Evolutionary conservation across 176 grass and related monocot genomes (phyloP), one percentile per base, ranked within the genome.

Genomic region (Secale cereale): DNA sequence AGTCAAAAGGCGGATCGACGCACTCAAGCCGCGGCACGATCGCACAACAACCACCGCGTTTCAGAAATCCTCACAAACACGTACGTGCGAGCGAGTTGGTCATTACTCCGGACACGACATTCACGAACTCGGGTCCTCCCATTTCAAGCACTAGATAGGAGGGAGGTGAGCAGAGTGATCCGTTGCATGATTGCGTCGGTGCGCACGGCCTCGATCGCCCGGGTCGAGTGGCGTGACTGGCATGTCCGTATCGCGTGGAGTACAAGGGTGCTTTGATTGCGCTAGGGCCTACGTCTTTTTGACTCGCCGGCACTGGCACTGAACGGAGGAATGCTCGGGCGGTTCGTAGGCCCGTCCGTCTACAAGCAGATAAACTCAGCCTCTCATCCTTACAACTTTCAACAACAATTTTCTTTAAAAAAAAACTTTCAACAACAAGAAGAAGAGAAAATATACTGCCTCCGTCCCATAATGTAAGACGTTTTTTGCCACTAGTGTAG

Each of bases 171-270:
- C 13, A 63, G 37, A 4, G 62, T 19, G 65, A 19, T 59, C 33
- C 19, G 71, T 8, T 74, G 40, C 71, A 75, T 65, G 59, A 83
- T 86, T 86, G 80, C 43, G 80, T 87, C 67, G 16, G 48, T 52
- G 48, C 19, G 48, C 70, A 41, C n/a, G 39, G 15, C 62, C 23
- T 35, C 31, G 70, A 15, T 75, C 67, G n/a, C 45, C 66, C 66
- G 74, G 50, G 33, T 73, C 6, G 15, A 59, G 83, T 65, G 79
- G 73, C 79, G 79, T 86, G 83, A 26, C 43, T 33, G 22, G 64
- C 16, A 37, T 39, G 84, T 87, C 68, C 32, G 46, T 27, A 81
- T 95, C 74, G 80, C 88, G 68, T 95, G 83, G 91, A 91, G 93
- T 52, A 16, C 16, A 52, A 52, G 48, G 48, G 2, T 52, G 48